phyloP scores from a whole-genome alignment of 1,284 basidiomycete species.

The Leccinum pallidistipes region DNA sequence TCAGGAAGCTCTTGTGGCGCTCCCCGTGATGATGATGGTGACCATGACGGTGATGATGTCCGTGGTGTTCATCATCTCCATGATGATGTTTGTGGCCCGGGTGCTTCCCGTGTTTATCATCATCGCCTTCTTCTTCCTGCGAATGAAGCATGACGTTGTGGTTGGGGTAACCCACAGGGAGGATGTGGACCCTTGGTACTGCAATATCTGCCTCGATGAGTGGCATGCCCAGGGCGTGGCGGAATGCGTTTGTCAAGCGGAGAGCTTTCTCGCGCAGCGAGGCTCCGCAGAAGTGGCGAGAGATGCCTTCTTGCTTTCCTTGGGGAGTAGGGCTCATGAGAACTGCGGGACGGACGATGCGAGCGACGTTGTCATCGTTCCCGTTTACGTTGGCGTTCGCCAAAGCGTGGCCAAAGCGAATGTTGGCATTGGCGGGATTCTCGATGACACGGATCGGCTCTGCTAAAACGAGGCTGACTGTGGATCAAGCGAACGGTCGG shows the following conservation, averaged over 20 bases:
- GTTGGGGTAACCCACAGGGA: slow-evolving; percentile 15
- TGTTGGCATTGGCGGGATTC: slow-evolving; percentile 30
- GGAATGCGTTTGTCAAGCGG: slow-evolving; percentile 32
- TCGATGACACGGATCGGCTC: slow-evolving; percentile 31
- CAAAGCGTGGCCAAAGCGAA: slow-evolving; percentile 32
- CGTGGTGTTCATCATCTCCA: slow-evolving; percentile 18
- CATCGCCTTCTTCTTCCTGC: slow-evolving; percentile 8
- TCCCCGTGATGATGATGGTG: slow-evolving; percentile 27
- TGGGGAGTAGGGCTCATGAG: slow-evolving; percentile 5
- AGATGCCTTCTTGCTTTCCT: slow-evolving; percentile 13
- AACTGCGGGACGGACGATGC: slow-evolving; percentile 20
- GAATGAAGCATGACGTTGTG: slow-evolving; percentile 5
- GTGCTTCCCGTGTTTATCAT: slow-evolving; percentile 16
- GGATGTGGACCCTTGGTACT: slow-evolving; percentile 16
- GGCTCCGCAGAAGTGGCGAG: slow-evolving; percentile 28
- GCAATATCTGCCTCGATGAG: slow-evolving; percentile 21
- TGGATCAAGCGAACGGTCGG: not conserved
- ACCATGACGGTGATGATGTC: slow-evolving; percentile 22
- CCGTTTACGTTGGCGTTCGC: slow-evolving; percentile 36
- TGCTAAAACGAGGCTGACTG: slow-evolving; percentile 27
- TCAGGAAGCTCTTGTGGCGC: slow-evolving; percentile 46
- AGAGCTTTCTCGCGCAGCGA: slow-evolving; percentile 37
- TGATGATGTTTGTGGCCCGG: slow-evolving; percentile 15
- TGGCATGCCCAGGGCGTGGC: slow-evolving; percentile 34
- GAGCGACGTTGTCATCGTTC: slow-evolving; percentile 33